A percentile compares a stretch with the other conserved stretches of the same genome.
These are phyloP conservation scores for Cruciata laevipes DNA, from an alignment of 257 asterid genomes.

Conservation along the genomic window DNA sequence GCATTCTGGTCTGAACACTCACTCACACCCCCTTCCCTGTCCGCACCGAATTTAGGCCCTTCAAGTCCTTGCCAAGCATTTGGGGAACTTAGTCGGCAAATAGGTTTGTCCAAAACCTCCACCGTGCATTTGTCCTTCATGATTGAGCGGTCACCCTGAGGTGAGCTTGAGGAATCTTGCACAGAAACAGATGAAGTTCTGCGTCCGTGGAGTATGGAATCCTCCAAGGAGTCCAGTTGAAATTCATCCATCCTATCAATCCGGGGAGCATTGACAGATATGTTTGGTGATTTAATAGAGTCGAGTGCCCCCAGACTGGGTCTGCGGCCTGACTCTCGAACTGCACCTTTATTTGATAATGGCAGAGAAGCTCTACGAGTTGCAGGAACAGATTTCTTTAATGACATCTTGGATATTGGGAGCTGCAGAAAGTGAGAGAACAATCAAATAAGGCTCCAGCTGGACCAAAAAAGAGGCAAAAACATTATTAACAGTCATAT, in stretches of 20 bases:
- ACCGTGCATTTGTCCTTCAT: constrained; percentile 73
- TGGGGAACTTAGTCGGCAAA: constrained; percentile 37
- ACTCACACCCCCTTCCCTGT: constrained; percentile 43
- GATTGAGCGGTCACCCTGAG: constrained; percentile 53
- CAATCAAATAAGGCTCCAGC: neutral
- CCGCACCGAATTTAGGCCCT: constrained; percentile 26
- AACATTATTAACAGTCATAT: neutral
- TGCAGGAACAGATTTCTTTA: constrained; percentile 44
- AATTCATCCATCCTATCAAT: constrained; percentile 74
- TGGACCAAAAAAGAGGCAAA: neutral
- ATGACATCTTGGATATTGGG: constrained; percentile 41
- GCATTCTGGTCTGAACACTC: constrained; percentile 80
- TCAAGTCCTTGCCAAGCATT: constrained; percentile 50
- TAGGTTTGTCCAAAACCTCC: constrained; percentile 51
- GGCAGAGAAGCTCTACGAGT: constrained; percentile 72
- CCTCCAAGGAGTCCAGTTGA: constrained; percentile 54
- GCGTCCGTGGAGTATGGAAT: constrained; percentile 29
- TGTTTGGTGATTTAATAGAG: constrained; percentile 49
- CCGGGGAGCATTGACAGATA: constrained; percentile 79
- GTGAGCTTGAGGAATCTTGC: constrained; percentile 59
- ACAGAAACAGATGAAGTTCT: constrained; percentile 45
- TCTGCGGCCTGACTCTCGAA: constrained; percentile 30
- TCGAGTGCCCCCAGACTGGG: constrained; percentile 38
- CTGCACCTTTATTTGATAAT: constrained; percentile 37
- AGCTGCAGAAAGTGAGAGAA: constrained; percentile 33